Evolutionary conservation across 2,329 filamentous ascomycete genomes (phyloP), one percentile per base, ranked within the genome.

Genomic region (Penicillium nordicum): DNA sequence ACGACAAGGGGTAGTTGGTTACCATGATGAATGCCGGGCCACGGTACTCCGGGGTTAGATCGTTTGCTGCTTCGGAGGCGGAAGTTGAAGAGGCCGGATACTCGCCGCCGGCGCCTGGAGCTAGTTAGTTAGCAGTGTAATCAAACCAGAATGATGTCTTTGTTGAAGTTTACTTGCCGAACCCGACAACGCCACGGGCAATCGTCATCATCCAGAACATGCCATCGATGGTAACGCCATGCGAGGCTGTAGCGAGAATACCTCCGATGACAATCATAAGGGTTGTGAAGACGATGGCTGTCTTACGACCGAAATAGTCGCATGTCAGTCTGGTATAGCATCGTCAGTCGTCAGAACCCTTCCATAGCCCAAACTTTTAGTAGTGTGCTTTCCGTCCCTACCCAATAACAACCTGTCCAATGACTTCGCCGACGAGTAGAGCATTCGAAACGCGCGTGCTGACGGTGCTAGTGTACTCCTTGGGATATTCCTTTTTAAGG

Each of bases 201-300:
- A 82, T 67, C 0, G 77, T 80, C 71, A 82, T 70, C 74, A 81
- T 81, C 79, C 79, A 81, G 53, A 80, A 78, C 78, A 82, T 81
- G 55, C 77, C 78, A 18, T 76, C 57, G 32, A 77, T 74, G 2
- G 78, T 81, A 5, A 69, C 61, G 10, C 79, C 79, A 53, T 78
- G 67, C 0, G 77, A 70, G 4, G 77, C 79, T 0, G 76, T 77
- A 1, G 78, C 78, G 18, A 81, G 58, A 27, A 80, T 73, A 2
- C 76, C 72, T 5, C 79, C 78, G 40, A 80, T 52, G 8, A 80
- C 74, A n/a, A 81, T 73, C 67, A 79, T 75, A 1, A 72, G 38
- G 0, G 79, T 80, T 0, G 79, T 79, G 14, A 74, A 67, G 30
- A 80, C 63, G 41, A 80, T 79, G 25, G 76, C 79, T 12, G 69